These are phyloP conservation scores for Trametes cingulata DNA, from an alignment of 768 basidiomycete genomes.

Conservation along the genomic window DNA sequence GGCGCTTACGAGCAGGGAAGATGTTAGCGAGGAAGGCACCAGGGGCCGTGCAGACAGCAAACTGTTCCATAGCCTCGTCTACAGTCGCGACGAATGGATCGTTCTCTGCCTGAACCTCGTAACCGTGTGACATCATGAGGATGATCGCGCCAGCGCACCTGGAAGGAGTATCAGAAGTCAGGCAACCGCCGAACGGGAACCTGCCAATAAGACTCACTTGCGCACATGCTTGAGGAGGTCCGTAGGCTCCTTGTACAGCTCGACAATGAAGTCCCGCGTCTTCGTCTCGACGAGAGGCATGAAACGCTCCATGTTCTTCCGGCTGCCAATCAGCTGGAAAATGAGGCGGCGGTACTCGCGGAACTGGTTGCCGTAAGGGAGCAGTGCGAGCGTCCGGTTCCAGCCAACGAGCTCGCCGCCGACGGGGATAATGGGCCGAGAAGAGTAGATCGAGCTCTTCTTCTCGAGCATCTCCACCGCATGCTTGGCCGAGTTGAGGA, in stretches of 20 bases:
- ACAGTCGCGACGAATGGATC: slow-evolving; percentile 41
- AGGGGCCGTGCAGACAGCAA: slow-evolving; percentile 27
- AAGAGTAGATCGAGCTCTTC: slow-evolving; percentile 34
- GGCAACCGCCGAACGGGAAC: not conserved
- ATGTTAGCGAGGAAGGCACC: slow-evolving; percentile 35
- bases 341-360: slow-evolving; percentile 30
- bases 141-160: slow-evolving; percentile 33
- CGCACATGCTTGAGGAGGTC: slow-evolving; percentile 30
- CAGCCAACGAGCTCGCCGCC: slow-evolving; percentile 32
- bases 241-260: slow-evolving; percentile 30
- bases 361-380: slow-evolving; percentile 29
- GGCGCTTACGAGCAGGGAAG: slow-evolving; percentile 30
- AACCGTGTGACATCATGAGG: slow-evolving; percentile 32
- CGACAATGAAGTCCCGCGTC: slow-evolving; percentile 33
- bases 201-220: slow-evolving; percentile 26
- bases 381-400: slow-evolving; percentile 25
- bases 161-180: not conserved
- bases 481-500: slow-evolving; percentile 30
- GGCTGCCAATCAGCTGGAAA: slow-evolving; percentile 27
- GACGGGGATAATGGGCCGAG: slow-evolving; percentile 29
- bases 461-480: slow-evolving; percentile 35
- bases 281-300: slow-evolving; percentile 33
- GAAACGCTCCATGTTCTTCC: slow-evolving; percentile 28
- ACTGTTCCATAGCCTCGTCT: slow-evolving; percentile 32
- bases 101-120: slow-evolving; percentile 29